phyloP scores from a whole-genome alignment of 345 rosid species.

The Salix arbutifolia region DNA sequence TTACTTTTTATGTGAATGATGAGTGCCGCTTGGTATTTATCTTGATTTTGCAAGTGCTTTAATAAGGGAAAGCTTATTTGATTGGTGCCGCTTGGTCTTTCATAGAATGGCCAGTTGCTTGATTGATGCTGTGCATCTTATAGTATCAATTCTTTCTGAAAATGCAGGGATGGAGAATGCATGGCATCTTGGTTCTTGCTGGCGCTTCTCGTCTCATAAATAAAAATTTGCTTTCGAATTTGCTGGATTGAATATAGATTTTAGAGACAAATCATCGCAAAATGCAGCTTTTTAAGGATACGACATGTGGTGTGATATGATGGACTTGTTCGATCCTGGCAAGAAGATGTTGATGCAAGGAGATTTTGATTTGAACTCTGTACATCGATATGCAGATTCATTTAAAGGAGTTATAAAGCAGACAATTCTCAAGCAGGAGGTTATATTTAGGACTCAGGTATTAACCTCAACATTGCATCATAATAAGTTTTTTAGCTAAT shows the following conservation, averaged over 20 bases:
- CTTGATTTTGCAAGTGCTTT: background rate
- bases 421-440: slow-evolving; percentile 45
- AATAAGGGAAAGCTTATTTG: background rate
- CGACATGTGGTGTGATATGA: slow-evolving; percentile 14
- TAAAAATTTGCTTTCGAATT: background rate
- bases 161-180: background rate
- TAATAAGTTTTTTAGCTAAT: background rate
- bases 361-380: slow-evolving; percentile 33
- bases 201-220: slow-evolving; percentile 1
- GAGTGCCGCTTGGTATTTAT: background rate
- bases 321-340: slow-evolving; percentile 6
- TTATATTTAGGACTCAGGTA: slow-evolving; percentile 45
- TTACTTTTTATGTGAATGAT: background rate
- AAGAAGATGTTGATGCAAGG: slow-evolving; percentile 28
- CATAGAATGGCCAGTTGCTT: background rate
- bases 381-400: slow-evolving; percentile 21
- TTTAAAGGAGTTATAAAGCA: slow-evolving; percentile 29
- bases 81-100: background rate
- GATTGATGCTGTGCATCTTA: background rate
- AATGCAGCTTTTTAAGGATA: slow-evolving; percentile 9
- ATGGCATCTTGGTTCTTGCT: background rate
- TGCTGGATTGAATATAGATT: slow-evolving; percentile 2
- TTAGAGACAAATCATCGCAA: background rate
- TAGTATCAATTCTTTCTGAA: background rate
- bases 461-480: background rate